These are phyloP conservation scores for Lathyrus sativus DNA, from an alignment of 306 rosid species.

Conservation along the genomic window DNA sequence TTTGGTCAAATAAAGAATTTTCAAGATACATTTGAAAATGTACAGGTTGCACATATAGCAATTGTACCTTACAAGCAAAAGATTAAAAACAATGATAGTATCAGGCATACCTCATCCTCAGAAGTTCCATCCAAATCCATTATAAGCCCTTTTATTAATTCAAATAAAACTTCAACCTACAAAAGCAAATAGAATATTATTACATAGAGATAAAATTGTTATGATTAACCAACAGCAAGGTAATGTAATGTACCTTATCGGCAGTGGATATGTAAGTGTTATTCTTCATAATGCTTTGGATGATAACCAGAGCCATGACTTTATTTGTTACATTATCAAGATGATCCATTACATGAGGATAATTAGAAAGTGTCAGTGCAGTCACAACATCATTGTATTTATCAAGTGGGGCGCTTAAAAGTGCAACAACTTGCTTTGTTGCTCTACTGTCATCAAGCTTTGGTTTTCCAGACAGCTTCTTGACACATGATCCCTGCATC, in stretches of 20 bases:
- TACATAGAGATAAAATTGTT: slow-evolving; percentile 26
- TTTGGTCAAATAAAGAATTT: slow-evolving; percentile 15
- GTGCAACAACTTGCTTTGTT: slow-evolving; percentile 96
- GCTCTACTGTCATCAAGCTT: slow-evolving; percentile 89
- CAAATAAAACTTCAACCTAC: slow-evolving; percentile 93
- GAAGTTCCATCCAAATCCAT: slow-evolving; percentile 73
- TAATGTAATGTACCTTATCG: slow-evolving; percentile 67
- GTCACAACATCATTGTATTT: slow-evolving; percentile 94
- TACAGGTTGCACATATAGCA: slow-evolving; percentile 3
- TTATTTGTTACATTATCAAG: slow-evolving; percentile 86
- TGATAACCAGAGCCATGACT: slow-evolving; percentile 93
- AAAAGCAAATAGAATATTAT: slow-evolving; percentile 28
- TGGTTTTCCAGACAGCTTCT: slow-evolving; percentile 84
- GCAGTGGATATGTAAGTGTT: slow-evolving; percentile 75
- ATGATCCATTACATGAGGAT: slow-evolving; percentile 89
- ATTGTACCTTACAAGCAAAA: slow-evolving; percentile 15
- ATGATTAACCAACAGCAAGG: slow-evolving; percentile 36
- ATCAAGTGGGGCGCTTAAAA: slow-evolving; percentile 95
- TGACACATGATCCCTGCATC: slow-evolving; percentile 87
- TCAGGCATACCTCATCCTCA: slow-evolving; percentile 67
- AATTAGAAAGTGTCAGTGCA: slow-evolving; percentile 81
- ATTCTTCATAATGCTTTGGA: slow-evolving; percentile 93
- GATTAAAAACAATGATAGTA: slow-evolving; percentile 27
- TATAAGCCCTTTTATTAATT: slow-evolving; percentile 89
- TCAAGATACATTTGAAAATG: slow-evolving; percentile 15